These are phyloP conservation scores for Pichia californica DNA, from an alignment of 805 yeast species.

Conservation along the genomic window DNA sequence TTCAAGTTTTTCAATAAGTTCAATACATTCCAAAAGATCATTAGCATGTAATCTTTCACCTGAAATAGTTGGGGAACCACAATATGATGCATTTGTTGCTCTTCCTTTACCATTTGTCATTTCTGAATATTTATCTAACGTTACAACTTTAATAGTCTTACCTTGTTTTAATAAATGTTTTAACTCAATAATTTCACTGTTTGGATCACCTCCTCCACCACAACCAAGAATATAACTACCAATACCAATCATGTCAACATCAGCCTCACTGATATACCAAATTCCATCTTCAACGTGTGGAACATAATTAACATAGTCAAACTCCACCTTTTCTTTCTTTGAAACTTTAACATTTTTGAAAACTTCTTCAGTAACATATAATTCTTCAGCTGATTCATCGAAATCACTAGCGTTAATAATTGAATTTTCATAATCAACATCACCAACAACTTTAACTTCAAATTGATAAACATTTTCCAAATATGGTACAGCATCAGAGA, in stretches of 20 bases:
- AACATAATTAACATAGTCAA: not conserved
- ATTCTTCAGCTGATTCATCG: not conserved
- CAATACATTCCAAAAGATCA: not conserved
- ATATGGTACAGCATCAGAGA: not conserved
- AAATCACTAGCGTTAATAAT: not conserved
- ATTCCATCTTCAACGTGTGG: not conserved
- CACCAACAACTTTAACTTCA: not conserved
- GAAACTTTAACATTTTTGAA: not conserved
- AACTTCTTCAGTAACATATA: not conserved
- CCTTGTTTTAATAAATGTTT: not conserved
- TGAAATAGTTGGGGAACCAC: not conserved
- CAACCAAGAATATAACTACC: constrained; percentile 1
- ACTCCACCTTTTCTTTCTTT: not conserved
- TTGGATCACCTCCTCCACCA: constrained; percentile 1
- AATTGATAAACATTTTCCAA: not conserved
- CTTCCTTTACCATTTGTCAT: not conserved
- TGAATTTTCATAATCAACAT: not conserved
- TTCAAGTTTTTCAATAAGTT: not conserved
- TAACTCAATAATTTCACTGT: not conserved
- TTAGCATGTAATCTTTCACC: not conserved
- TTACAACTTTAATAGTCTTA: not conserved
- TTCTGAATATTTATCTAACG: not conserved
- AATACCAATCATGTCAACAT: not conserved
- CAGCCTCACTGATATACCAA: not conserved
- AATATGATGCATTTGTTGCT: not conserved